A percentile compares a stretch with the other conserved stretches of the same genome.
Conservation (phyloP, 768 basidiomycete genomes). For the Collybia sordida region DNA sequence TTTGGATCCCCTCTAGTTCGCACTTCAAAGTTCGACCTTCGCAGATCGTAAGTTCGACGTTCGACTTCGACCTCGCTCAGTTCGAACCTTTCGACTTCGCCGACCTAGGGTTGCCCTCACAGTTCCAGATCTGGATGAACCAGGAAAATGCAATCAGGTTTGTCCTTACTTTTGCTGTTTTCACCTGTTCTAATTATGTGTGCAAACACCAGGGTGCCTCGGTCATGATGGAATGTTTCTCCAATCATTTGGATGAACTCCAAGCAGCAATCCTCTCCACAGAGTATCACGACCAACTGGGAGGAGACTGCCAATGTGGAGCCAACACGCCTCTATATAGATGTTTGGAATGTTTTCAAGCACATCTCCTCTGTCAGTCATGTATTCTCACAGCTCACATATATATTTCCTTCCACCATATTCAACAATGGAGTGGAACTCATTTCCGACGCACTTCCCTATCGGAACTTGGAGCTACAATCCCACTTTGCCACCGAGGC, state of each 20-base stretch:
- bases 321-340: neutral
- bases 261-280: conserved; percentile 1
- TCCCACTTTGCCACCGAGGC: no score
- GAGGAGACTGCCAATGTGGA: neutral
- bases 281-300: neutral
- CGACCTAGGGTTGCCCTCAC: no score
- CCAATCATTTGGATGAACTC: conserved; percentile 2
- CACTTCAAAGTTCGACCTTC: no score
- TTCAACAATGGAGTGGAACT: no score
- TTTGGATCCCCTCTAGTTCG: no score
- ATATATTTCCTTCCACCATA: neutral
- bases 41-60: no score
- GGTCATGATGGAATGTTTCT: conserved; percentile 5
- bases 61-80: no score
- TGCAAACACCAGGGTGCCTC: conserved; percentile 4
- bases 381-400: neutral
- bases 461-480: no score
- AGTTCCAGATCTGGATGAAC: neutral
- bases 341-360: conserved; percentile 2
- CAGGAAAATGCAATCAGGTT: neutral
- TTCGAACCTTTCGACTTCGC: no score
- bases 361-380: neutral
- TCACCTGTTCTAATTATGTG: neutral
- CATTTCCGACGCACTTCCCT: no score
- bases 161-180: neutral